Base-by-base conservation (phyloP, 345 rosid genomes). In the Euphorbia lathyris region DNA sequence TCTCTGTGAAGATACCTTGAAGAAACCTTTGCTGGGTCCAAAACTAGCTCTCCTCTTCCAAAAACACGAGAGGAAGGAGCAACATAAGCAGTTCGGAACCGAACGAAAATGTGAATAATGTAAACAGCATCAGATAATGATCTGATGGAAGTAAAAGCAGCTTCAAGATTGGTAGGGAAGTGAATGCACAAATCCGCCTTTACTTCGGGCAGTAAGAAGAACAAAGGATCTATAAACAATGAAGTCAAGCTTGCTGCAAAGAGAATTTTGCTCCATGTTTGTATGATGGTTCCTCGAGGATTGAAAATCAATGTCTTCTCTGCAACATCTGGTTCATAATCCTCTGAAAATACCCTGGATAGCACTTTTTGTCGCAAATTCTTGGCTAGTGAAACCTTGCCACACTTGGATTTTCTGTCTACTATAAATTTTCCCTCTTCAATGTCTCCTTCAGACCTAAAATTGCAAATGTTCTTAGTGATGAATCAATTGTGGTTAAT, bases 31-130 rank as follows among this genome's bases (percentile, higher is more conserved):
- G 69, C 34, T 65, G 82, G 77, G 59, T 86, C 80, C 13, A 86
- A 42, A 11, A 83, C 86, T 40, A 88, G 81, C 75, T 88, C 93
- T 27, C 90, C 93, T 82, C 90, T 78, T 50, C 90, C 90, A 48
- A 83, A 77, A 3, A 86, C 88, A 12, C 88, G 85, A 66, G 90
- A 86, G n/a, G 90, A 83, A 40, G 90, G 88, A 76, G 85, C 88
- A 12, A 86, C 77, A 64, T 80, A 84, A 71, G 90, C 88, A 7
- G 87, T 88, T 47, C 79, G 82, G 68, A 84, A 83, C 45, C 76
- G 73, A 69, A 88, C 32, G 27, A 80, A 76, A 25, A 86, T 79
- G 67, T 80, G 83, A 52, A 79, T 52, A 1, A 74, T n/a, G 78
- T 84, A 88, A 61, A 84, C 86, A 52, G 59, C 69, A 73, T 86